Evolutionary conservation across 768 basidiomycete genomes (phyloP), one percentile per base, ranked within the genome.

Genomic region (Dendrothele bispora): DNA sequence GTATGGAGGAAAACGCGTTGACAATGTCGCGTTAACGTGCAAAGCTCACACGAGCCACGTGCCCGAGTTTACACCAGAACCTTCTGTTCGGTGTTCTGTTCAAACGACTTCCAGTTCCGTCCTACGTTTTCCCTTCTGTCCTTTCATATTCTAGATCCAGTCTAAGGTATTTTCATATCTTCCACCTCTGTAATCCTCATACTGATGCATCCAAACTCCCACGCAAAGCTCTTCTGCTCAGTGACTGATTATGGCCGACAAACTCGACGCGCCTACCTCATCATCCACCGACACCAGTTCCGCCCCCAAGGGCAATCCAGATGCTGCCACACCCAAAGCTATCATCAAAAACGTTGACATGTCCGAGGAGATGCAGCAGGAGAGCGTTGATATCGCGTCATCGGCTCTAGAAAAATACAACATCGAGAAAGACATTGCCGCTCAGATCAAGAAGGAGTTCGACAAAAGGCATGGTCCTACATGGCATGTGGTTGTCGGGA

Each of bases 401-500:
- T 77, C 83, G 20, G 91, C 94, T 2, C 79, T 98, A 66, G 88
- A 94, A 59, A 89, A 91, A 67, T 91, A 84, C 74, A 86, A 80
- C 68, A 88, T 97, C 74, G 95, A 98, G 77, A 98, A 97, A 71
- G 95, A 98, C 68, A 93, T 98, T 63, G 95, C 95, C 14, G 93
- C 95, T 34, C 86, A 90, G 68, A 90, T 98, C 82, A 98, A 98
- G 82, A 94, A 94, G 70, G 93, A 97, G 74, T 93, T 95, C 65
- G 95, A 98, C 78, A 78, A 84, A 71, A 76, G 87, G 68, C 86
- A 92, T 58, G 91, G 92, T 21, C 84, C 91, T 48, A 97, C 95
- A 58, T 98, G 95, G 95, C 95, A 98, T 66, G 93, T 94, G 66
- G 94, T 98, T 55, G 95, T 95, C 42, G 95, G 95, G 51, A 98